Conservation (phyloP, 129 eudicot species). For the Lactuca saligna region DNA sequence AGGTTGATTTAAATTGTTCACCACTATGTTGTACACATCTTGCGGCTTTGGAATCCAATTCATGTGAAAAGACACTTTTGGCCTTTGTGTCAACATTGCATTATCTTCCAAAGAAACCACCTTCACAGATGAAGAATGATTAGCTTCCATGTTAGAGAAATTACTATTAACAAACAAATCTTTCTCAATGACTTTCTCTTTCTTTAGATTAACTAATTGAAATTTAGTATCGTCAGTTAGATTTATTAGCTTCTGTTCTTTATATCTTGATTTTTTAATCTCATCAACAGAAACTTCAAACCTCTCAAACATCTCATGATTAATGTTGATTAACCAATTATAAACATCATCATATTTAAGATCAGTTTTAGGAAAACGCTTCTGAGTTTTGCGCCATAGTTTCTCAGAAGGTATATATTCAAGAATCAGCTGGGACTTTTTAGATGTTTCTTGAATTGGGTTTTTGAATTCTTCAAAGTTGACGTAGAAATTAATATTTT, state of each 20-base stretch:
- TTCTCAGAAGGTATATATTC: slow-evolving; percentile 24
- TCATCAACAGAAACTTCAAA: slow-evolving; percentile 59
- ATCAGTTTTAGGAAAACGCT: slow-evolving; percentile 20
- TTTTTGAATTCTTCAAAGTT: slow-evolving; percentile 52
- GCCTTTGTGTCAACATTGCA: slow-evolving; percentile 33
- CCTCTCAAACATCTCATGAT: slow-evolving; percentile 54
- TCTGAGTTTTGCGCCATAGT: slow-evolving; percentile 31
- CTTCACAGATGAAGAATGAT: slow-evolving; percentile 37
- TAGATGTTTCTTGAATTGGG: slow-evolving; percentile 38
- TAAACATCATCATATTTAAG: slow-evolving; percentile 30
- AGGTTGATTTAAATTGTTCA: slow-evolving; percentile 65
- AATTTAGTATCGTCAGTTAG: slow-evolving; percentile 43
- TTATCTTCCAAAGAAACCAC: slow-evolving; percentile 45
- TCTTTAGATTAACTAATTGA: slow-evolving; percentile 65
- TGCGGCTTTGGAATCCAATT: slow-evolving; percentile 67
- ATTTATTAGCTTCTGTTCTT: slow-evolving; percentile 37
- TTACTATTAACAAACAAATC: slow-evolving; percentile 4
- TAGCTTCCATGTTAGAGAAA: neutral
- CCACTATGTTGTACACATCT: slow-evolving; percentile 72
- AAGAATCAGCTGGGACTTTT: slow-evolving; percentile 37
- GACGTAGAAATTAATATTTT: slow-evolving; percentile 57
- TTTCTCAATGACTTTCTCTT: slow-evolving; percentile 36
- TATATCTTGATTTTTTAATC: slow-evolving; percentile 36
- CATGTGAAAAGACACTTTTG: slow-evolving; percentile 73
- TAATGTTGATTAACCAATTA: slow-evolving; percentile 58